Base-by-base conservation (phyloP, 2,329 filamentous ascomycete genomes). In the Penicillium janthinellum region DNA sequence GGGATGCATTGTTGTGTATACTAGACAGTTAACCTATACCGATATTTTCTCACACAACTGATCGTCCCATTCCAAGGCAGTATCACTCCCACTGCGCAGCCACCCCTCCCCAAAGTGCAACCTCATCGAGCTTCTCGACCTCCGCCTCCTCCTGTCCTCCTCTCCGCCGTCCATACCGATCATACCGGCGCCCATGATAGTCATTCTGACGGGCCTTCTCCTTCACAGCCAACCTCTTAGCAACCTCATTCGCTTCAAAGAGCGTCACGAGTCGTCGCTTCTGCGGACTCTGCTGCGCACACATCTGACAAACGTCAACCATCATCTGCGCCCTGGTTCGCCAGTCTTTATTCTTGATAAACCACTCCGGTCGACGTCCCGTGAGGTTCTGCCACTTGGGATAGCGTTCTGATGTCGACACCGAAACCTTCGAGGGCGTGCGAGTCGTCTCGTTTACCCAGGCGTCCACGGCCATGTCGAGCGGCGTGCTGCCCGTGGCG, bases 401-500 rank as follows among this genome's bases (percentile, higher is more conserved):
- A 10, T 1, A 8, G 31, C 51, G 35, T 22, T 35, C 1, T 1
- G 31, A 31, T 10, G 4, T 28, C 25, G 31, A 2, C 28, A 31
- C n/a, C 2, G 55, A 4, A 51, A 60, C 14, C 4, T 51, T 28
- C 14, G 69, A 66, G 14, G 66, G 64, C 1, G 57, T 35, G 0
- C 41, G 51, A 7, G 71, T 73, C 2, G 54, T 65, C 4, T 69
- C 51, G 0, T 65, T 58, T 6, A 71, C 52, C 73, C 73, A 76
- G 7, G 57, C 57, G 37, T 70, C 67, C 6, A 67, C 67, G 2
- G 70, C 71, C 35, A 75, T 61, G 17, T 95, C 90, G 31, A 83
- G 81, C 0, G 91, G 88, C 0, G 90, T 95, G 15, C 85, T 83
- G 1, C 91, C 91, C 0, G 90, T 90, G 0, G 90, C 86, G 65